A percentile compares a stretch with the other conserved stretches of the same genome.
Evolutionary conservation across 768 basidiomycete genomes (phyloP).

Genomic region (Gyrodon lividus): DNA sequence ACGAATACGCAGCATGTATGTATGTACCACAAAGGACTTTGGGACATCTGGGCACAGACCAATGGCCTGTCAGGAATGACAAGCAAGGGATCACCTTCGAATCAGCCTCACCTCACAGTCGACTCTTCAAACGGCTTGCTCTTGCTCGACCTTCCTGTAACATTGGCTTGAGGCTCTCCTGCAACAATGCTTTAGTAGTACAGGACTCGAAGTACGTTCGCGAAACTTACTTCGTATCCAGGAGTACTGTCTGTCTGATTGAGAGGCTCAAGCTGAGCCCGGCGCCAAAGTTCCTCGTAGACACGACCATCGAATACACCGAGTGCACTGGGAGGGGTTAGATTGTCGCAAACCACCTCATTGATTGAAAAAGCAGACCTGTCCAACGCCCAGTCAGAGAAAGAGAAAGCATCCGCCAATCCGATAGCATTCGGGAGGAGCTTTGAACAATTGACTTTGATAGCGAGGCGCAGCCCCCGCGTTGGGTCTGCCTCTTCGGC

Average conservation of each 20-base stretch:
- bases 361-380: constrained; percentile 39
- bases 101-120: constrained; percentile 11
- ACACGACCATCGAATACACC: constrained; percentile 64
- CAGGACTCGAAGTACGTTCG: background rate
- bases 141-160: constrained; percentile 22
- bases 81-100: no score
- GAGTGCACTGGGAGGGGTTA: constrained; percentile 44
- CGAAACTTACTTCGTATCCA: constrained; percentile 51
- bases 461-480: constrained; percentile 47
- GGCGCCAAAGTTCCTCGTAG: constrained; percentile 65
- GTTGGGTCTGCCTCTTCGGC: constrained; percentile 40
- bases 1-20: no score
- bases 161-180: constrained; percentile 28
- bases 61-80: no score
- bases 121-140: constrained; percentile 15
- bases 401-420: constrained; percentile 71
- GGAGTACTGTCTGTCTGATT: constrained; percentile 50
- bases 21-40: no score
- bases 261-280: constrained; percentile 57
- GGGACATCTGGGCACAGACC: no score
- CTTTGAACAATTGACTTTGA: constrained; percentile 47
- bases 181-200: background rate
- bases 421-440: constrained; percentile 66
- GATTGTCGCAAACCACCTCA: background rate
- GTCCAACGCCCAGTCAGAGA: constrained; percentile 73